Conservation (phyloP, 768 basidiomycete genomes). For the Russula sp. region DNA sequence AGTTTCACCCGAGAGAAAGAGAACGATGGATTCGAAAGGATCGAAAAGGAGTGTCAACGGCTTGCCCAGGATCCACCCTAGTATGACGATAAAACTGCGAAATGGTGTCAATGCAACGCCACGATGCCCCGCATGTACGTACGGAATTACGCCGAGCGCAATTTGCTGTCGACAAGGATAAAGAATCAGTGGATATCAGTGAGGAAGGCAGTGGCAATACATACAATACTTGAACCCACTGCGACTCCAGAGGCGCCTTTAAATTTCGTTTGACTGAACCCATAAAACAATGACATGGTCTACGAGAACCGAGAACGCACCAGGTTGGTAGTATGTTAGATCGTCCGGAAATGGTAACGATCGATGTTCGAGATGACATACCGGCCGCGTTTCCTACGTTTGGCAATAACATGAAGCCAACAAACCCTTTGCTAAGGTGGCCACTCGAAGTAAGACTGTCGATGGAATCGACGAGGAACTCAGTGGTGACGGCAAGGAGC, state of each 20-base stretch:
- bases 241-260: conserved; percentile 85
- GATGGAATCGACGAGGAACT: conserved; percentile 77
- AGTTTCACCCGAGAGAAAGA: conserved; percentile 47
- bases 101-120: conserved; percentile 8
- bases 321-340: too few relatives aligned
- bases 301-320: conserved; percentile 25
- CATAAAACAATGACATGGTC: conserved; percentile 88
- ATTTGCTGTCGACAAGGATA: conserved; percentile 56
- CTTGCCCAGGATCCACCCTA: conserved; percentile 82
- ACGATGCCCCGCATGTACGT: conserved; percentile 35
- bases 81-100: conserved; percentile 61
- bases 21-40: conserved; percentile 35
- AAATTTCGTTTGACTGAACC: conserved; percentile 89
- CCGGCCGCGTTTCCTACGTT: conserved; percentile 91
- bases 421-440: conserved; percentile 70
- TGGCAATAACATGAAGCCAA: conserved; percentile 84
- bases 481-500: conserved; percentile 56
- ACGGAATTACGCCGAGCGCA: conserved; percentile 83
- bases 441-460: conserved; percentile 60
- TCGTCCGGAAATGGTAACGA: background rate
- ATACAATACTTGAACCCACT: conserved; percentile 79
- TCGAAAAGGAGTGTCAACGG: conserved; percentile 71
- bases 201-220: conserved; percentile 34
- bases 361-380: conserved; percentile 33
- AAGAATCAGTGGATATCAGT: background rate